Evolutionary conservation across 1,139 yeast genomes (phyloP), one percentile per base, ranked within the genome.

Genomic region (Yamadazyma dushanensis): DNA sequence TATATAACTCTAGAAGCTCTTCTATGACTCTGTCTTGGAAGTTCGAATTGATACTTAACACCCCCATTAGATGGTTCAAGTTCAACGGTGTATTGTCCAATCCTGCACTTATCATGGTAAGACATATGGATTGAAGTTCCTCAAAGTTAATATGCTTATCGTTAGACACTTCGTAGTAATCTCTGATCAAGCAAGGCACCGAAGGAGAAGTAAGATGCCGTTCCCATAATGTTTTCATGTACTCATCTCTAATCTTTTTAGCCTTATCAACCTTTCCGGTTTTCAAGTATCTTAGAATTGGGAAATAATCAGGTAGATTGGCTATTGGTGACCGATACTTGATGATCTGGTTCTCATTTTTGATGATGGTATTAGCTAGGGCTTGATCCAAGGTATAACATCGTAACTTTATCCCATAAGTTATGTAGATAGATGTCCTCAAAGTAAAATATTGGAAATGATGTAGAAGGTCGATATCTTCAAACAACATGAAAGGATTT

Each of bases 51-150:
- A 71, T 76, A 1, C 83, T 70, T 35, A 84, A 59, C 33, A 79
- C 83, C 1, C 87, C 87, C 43, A 83, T 51, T 10, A 82, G 66
- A 45, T 79, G 78, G 44, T 76, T 73, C 38, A 83, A 61, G 36
- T 77, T 82, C 20, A 83, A 64, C 0, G 90, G 83, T 1, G 83
- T 77, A 41, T 85, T 84, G 51, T 84, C 92, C 22, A 84, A 59
- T 0, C 94, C 94, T 4, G 92, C 92, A 46, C 89, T 81, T 0
- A 84, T 81, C 82, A 83, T 78, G 0, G 92, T 81, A 31, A 84
- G 60, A 51, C 90, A 83, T 6, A 82, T 70, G 32, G 87, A 78
- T 36, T 70, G 70, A 32, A 82, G 56, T 49, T 83, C 88, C 4
- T 59, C 55, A 20, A 16, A 15, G 11, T 23, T 27, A 8, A 47